Evolutionary conservation across 352 stramenopile genomes (phyloP).

Genomic region (Globisporangium abappressorium): DNA sequence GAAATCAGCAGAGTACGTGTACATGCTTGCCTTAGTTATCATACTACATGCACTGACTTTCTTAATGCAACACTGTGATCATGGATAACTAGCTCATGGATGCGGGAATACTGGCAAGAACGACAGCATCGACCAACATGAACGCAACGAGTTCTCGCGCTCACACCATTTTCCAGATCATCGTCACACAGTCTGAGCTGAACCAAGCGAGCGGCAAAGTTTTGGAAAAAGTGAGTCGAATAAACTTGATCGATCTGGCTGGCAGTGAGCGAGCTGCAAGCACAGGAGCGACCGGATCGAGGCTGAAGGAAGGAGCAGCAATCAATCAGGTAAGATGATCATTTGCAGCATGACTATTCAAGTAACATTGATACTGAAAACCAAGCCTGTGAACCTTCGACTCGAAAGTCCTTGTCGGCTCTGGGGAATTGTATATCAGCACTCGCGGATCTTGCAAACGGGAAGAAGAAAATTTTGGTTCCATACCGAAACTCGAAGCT

Average conservation of each 20-base stretch:
- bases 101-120: constrained; percentile 74
- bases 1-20: constrained; percentile 63
- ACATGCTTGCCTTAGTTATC: not conserved
- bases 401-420: constrained; percentile 69
- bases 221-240: constrained; percentile 81
- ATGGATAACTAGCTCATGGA: constrained; percentile 66
- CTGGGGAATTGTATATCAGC: constrained; percentile 92
- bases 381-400: not conserved
- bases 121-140: constrained; percentile 85
- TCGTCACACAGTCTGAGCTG: constrained; percentile 74
- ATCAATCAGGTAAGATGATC: constrained; percentile 84
- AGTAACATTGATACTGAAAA: not conserved
- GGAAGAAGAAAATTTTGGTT: constrained; percentile 85
- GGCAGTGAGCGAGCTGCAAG: constrained; percentile 88
- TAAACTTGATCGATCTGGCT: constrained; percentile 92
- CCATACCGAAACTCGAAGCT: constrained; percentile 93
- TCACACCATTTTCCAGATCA: constrained; percentile 85
- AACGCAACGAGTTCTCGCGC: constrained; percentile 81
- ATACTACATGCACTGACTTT: not conserved
- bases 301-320: constrained; percentile 91
- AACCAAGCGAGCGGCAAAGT: constrained; percentile 71
- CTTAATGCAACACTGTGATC: not conserved
- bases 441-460: constrained; percentile 80
- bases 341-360: not conserved
- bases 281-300: constrained; percentile 82